Conservation (phyloP, 2,329 filamentous ascomycete species). For the Stemphylium beticola region DNA sequence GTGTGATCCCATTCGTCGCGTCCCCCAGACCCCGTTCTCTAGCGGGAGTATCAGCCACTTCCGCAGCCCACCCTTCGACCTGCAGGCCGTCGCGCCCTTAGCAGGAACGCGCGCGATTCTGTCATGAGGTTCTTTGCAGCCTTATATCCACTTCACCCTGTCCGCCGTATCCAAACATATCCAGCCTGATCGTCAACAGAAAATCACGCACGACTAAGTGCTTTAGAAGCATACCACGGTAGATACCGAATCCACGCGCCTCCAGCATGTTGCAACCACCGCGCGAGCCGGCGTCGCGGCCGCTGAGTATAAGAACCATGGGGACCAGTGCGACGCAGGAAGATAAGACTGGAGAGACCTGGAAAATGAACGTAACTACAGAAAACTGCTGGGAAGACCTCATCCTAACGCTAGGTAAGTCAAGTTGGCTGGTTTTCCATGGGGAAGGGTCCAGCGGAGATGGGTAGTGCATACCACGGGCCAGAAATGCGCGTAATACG, state of each 20-base stretch:
- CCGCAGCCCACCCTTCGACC: conserved; percentile 27
- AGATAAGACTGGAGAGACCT: conserved; percentile 53
- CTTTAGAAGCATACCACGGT: conserved; percentile 11
- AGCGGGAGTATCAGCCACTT: conserved; percentile 33
- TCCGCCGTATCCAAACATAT: conserved; percentile 10
- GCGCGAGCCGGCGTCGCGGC: conserved; percentile 35
- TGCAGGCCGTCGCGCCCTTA: conserved; percentile 15
- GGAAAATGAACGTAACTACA: conserved; percentile 48
- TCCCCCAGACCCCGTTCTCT: conserved; percentile 5
- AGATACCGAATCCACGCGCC: conserved; percentile 25
- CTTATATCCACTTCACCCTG: conserved; percentile 35
- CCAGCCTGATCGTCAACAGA: conserved; percentile 13
- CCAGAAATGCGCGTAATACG: neutral
- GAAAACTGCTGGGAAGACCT: conserved; percentile 57
- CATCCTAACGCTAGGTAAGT: conserved; percentile 54
- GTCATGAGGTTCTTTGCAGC: conserved; percentile 36
- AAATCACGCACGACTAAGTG: conserved; percentile 9
- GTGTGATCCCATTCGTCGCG: neutral
- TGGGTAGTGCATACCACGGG: too few species aligned
- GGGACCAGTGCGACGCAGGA: conserved; percentile 42
- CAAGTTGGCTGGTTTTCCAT: neutral
- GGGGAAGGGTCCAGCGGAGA: too few species aligned
- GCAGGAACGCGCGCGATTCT: conserved; percentile 15
- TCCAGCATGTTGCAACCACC: conserved; percentile 38
- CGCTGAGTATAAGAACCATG: conserved; percentile 44